Conservation (phyloP, 805 yeast genomes). For the Lipomyces yamanashiensis region DNA sequence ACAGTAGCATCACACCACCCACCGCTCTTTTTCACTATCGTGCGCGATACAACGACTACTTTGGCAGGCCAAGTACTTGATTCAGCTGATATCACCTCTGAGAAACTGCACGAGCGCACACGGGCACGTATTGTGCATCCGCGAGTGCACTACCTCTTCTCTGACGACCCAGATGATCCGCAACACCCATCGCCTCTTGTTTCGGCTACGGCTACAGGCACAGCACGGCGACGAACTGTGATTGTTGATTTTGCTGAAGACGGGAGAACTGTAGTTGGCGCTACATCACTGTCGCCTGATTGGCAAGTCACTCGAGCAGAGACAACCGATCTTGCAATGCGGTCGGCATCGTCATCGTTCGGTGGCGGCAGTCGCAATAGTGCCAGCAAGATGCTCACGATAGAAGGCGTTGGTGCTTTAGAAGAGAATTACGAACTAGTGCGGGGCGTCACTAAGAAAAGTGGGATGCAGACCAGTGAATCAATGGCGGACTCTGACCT, state of each 20-base stretch:
- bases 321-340: conserved; percentile 31
- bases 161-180: conserved; percentile 43
- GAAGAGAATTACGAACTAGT: conserved; percentile 12
- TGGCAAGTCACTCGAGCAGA: conserved; percentile 47
- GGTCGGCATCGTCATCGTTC: conserved; percentile 2
- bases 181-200: conserved; percentile 13
- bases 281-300: conserved; percentile 46
- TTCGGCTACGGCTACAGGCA: background rate
- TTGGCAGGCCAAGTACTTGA: conserved; percentile 9
- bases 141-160: conserved; percentile 46
- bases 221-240: conserved; percentile 35
- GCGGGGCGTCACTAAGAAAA: background rate
- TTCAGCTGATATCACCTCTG: background rate
- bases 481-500: conserved; percentile 18
- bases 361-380: conserved; percentile 7
- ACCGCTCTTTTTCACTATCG: conserved; percentile 30
- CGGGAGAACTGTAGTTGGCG: conserved; percentile 42
- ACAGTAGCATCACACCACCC: conserved; percentile 9
- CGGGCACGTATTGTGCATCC: conserved; percentile 39
- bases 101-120: background rate
- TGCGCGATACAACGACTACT: conserved; percentile 21
- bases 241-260: conserved; percentile 47
- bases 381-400: conserved; percentile 31
- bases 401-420: conserved; percentile 35
- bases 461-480: conserved; percentile 5